Percentiles rank a stretch among this genome's conserved stretches.
These are phyloP conservation scores for Zygosaccharomyces kombuchaensis DNA, from an alignment of 805 yeast genomes.

Conservation along the genomic window DNA sequence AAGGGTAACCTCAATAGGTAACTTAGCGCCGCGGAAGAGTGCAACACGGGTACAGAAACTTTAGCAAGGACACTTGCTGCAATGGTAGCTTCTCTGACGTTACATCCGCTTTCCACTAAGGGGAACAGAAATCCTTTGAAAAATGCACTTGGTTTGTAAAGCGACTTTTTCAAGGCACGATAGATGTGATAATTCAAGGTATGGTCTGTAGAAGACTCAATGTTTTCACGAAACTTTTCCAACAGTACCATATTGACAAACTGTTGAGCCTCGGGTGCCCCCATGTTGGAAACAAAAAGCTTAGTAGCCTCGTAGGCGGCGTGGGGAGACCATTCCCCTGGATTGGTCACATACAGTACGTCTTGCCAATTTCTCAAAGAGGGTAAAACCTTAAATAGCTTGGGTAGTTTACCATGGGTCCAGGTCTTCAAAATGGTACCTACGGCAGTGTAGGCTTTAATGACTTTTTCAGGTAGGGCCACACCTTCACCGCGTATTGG, in stretches of 20 bases:
- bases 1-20: slow-evolving; percentile 79
- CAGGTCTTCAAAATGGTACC: slow-evolving; percentile 83
- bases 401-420: slow-evolving; percentile 96
- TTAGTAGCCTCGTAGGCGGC: slow-evolving; percentile 94
- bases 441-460: slow-evolving; percentile 88
- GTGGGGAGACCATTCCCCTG: slow-evolving; percentile 91
- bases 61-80: slow-evolving; percentile 88
- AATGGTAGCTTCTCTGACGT: slow-evolving; percentile 90
- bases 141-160: slow-evolving; percentile 96
- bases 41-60: slow-evolving; percentile 89
- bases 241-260: slow-evolving; percentile 65
- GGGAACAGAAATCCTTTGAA: slow-evolving; percentile 96
- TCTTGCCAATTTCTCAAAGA: slow-evolving; percentile 94
- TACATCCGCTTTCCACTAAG: slow-evolving; percentile 79
- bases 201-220: slow-evolving; percentile 71
- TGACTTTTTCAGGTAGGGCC: slow-evolving; percentile 90
- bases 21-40: slow-evolving; percentile 92
- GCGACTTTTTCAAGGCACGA: slow-evolving; percentile 83
- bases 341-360: slow-evolving; percentile 85
- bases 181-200: slow-evolving; percentile 87
- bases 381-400: slow-evolving; percentile 91
- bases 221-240: slow-evolving; percentile 66
- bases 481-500: slow-evolving; percentile 64
- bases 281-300: slow-evolving; percentile 84
- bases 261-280: slow-evolving; percentile 82